Base-by-base conservation (phyloP, 1,139 yeast genomes). In the Meyerozyma athensensis region DNA sequence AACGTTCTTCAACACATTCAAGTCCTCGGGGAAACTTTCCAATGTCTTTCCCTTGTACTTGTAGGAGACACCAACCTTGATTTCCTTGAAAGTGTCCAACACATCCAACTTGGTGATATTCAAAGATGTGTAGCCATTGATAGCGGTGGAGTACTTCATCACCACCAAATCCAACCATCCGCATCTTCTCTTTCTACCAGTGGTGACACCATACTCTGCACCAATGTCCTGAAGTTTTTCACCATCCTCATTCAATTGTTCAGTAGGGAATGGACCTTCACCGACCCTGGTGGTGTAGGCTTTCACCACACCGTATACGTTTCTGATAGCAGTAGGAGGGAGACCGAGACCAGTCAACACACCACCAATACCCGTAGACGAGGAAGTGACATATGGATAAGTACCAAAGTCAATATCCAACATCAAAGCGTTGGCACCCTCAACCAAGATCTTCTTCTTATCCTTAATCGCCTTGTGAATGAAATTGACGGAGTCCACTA, bases 211-310 rank as follows among this genome's bases (percentile, higher is more conserved):
- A 57, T 61, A 87, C 66, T 92, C 97, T 41, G 92, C 96, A 53
- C 99, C 99, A 46, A 90, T 86, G 36, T 72, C 67, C 65, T 94
- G 98, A 56, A 92, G 74, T 47, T 80, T 78, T 56, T 85, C 96
- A 55, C 99, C 99, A 39, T 71, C 77, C 31, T 70, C 80, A 61
- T 92, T 89, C 60, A 90, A 76, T 63, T 90, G 97, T 67, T 92
- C 99, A 41, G 97, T 83, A 45, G 99, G 97, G 85, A 92, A 92
- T 26, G 99, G 98, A 46, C 99, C 99, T 57, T 89, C 97, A 54
- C 99, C 99, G 41, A 92, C 99, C 66, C 99, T 81, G 31, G 98
- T 92, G 36, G 98, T 94, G 65, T 92, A 92, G 34, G 98, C 98
- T 72, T 92, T 92, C 39, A 90, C 97, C 32, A 92, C 98, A 63